Base-by-base conservation (phyloP, 306 rosid species). In the Vigna nakashimae region DNA sequence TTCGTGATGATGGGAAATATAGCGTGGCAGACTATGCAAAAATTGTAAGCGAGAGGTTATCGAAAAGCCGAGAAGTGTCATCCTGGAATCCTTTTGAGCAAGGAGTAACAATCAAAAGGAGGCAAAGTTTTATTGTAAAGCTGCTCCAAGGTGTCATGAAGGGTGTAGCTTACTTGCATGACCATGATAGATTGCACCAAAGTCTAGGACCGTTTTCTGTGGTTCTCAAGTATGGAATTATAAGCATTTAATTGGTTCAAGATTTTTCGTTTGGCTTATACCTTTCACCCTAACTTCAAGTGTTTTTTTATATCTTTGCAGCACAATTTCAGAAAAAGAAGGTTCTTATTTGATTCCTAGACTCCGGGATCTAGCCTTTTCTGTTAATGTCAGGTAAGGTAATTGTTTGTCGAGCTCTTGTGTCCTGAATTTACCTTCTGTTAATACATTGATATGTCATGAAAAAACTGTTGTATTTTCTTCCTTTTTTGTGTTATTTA, bases 141-240 rank as follows among this genome's bases (percentile, higher is more conserved):
- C 77, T 94, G 76, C 90, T 94, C 81, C 92, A 83, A 82, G 97
- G 98, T 71, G 88, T 85, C 77, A 84, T 94, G 85, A 91, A 82
- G 82, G 98, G 97, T 73, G 84, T 94, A 59, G 95, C 86, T 75
- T 90, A 84, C 79, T 84, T 94, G 95, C 98, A 94, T 36, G 83
- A 83, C 59, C 88, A 68, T 36, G 92, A 92, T 30, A 86, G 95
- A 83, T 86, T 94, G 79, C 98, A 94, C 84, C 98, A 94, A 86
- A 94, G 98, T 87, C 93, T 94, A 64, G 98, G 98, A 80, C 97
- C 98, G 24, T 87, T 94, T 80, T 94, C 98, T 75, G 81, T 94
- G 60, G 82, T 79, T 80, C 97, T 94, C 69, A 94, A 94, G 98
- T 92, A 87, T 78, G 90, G 79, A 30, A 55, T 36, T 57, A 34